A percentile compares a stretch with the other conserved stretches of the same genome.
Conservation (phyloP, 768 basidiomycete species). For the Termitomyces eurrhizus region DNA sequence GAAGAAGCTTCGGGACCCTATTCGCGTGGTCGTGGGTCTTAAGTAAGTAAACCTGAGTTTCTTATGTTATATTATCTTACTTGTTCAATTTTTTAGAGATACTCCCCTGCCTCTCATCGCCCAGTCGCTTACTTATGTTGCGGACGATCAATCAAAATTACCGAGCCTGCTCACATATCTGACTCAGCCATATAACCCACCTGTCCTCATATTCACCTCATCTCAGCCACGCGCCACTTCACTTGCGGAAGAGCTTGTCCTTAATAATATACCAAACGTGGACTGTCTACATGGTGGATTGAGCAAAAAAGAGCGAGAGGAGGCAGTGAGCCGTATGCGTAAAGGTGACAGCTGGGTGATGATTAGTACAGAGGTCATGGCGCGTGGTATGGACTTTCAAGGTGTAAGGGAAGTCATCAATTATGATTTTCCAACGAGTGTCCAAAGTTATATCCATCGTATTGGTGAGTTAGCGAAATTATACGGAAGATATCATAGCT, state of each 20-base stretch:
- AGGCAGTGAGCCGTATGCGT: slow-evolving; percentile 81
- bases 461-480: slow-evolving; percentile 54
- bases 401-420: slow-evolving; percentile 93
- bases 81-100: slow-evolving; percentile 52
- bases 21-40: slow-evolving; percentile 92
- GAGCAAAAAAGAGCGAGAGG: slow-evolving; percentile 83
- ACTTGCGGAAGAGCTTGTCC: slow-evolving; percentile 73
- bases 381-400: slow-evolving; percentile 97
- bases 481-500: background rate
- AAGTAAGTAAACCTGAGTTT: slow-evolving; percentile 56
- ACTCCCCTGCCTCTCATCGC: slow-evolving; percentile 89
- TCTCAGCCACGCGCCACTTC: slow-evolving; percentile 83
- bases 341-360: slow-evolving; percentile 91
- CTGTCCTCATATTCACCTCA: slow-evolving; percentile 87
- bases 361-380: slow-evolving; percentile 97
- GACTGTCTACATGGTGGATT: slow-evolving; percentile 91
- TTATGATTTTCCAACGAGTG: slow-evolving; percentile 93
- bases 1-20: slow-evolving; percentile 78
- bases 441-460: slow-evolving; percentile 94
- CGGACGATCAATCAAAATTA: slow-evolving; percentile 92
- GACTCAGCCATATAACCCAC: slow-evolving; percentile 80
- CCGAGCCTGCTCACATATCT: slow-evolving; percentile 83
- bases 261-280: slow-evolving; percentile 76
- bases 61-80: background rate
- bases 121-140: slow-evolving; percentile 88